phyloP scores from a whole-genome alignment of 768 basidiomycete species.

The Leccinum rimulosum region DNA sequence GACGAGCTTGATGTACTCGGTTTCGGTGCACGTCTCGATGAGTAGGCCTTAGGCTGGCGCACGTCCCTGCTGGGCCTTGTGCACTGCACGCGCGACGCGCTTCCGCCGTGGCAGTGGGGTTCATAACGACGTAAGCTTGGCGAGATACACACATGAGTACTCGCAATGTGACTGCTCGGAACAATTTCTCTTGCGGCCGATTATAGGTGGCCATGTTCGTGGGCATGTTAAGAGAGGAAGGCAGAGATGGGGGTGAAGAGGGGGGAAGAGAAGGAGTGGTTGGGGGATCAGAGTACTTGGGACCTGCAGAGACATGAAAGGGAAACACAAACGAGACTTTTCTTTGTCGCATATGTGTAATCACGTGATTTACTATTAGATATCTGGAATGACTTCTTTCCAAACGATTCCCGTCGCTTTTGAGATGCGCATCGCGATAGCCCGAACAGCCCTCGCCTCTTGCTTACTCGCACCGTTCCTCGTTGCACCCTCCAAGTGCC shows the following conservation, averaged over 20 bases:
- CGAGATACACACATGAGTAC: too few relatives aligned
- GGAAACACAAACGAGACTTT: too few relatives aligned
- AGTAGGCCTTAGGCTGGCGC: slow-evolving; percentile 80
- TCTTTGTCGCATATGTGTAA: neutral
- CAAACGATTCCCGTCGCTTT: slow-evolving; percentile 48
- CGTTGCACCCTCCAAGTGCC: slow-evolving; percentile 60
- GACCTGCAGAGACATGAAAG: too few relatives aligned
- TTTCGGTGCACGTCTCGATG: slow-evolving; percentile 98
- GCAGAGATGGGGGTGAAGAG: too few relatives aligned
- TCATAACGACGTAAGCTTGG: too few relatives aligned
- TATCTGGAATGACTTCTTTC: slow-evolving; percentile 51
- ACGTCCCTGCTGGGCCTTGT: slow-evolving; percentile 74
- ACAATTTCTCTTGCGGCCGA: too few relatives aligned
- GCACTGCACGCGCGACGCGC: neutral
- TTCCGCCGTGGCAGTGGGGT: neutral
- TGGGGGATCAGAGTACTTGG: too few relatives aligned
- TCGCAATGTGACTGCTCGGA: too few relatives aligned
- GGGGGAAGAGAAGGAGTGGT: too few relatives aligned
- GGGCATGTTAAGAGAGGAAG: too few relatives aligned
- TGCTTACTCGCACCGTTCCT: slow-evolving; percentile 52
- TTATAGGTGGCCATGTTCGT: too few relatives aligned
- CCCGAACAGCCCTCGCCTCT: slow-evolving; percentile 51
- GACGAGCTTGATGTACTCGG: slow-evolving; percentile 67
- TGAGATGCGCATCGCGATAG: slow-evolving; percentile 53
- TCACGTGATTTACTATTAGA: slow-evolving; percentile 17